Evolutionary conservation across 2,329 filamentous ascomycete genomes (phyloP).

Genomic region (Hymenoscyphus infarciens): DNA sequence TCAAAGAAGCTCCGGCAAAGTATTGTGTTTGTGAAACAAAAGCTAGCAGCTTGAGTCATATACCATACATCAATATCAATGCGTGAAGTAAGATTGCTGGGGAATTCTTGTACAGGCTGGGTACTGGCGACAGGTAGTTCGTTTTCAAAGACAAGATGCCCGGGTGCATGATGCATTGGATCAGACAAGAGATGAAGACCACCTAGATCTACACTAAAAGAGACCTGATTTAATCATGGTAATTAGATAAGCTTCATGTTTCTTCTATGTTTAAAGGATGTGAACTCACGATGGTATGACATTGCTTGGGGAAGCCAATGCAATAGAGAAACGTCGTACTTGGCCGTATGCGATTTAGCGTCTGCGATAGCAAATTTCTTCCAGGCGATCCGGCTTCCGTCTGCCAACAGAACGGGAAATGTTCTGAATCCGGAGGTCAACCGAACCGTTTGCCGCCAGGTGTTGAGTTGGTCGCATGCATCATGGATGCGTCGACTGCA

Average conservation of each 20-base stretch:
- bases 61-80: not conserved
- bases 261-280: not conserved
- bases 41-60: not conserved
- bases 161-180: not conserved
- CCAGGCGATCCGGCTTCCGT: not conserved
- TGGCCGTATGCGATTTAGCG: not conserved
- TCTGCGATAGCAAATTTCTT: constrained; percentile 3
- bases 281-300: not conserved
- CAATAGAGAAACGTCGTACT: not conserved
- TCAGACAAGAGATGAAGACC: not conserved
- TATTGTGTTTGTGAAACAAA: not conserved
- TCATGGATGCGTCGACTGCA: constrained; percentile 1
- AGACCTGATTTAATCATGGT: not conserved
- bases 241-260: not conserved
- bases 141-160: not conserved
- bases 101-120: not conserved
- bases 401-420: not conserved
- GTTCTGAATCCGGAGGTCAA: not conserved
- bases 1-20: not conserved
- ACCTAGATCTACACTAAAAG: not conserved
- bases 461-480: not conserved
- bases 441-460: not conserved
- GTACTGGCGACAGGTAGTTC: not conserved
- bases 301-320: not conserved
- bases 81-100: not conserved